Evolutionary conservation across 1,284 basidiomycete genomes (phyloP).

Genomic region (Pseudozyma tsukubaensis): DNA sequence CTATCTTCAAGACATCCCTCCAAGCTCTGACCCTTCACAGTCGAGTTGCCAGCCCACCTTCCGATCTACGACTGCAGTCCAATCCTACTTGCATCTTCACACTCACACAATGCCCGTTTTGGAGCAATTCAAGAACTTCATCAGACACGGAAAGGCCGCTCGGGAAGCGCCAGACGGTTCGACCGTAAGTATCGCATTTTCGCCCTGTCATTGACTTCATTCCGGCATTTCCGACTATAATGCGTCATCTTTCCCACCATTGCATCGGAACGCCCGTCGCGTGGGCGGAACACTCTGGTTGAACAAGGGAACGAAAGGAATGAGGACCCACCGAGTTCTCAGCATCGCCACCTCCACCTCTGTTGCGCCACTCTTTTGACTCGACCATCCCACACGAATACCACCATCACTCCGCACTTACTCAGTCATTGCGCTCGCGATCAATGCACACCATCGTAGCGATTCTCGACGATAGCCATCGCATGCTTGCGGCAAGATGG

Average conservation of each 20-base stretch:
- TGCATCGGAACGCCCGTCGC: too few species aligned
- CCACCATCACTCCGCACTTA: background rate
- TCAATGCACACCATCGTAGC: background rate
- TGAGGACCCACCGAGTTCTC: too few species aligned
- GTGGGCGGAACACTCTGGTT: too few species aligned
- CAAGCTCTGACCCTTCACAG: background rate
- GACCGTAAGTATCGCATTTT: constrained; percentile 9
- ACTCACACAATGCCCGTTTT: constrained; percentile 52
- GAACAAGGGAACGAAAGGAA: too few species aligned
- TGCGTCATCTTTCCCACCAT: too few species aligned
- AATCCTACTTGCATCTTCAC: background rate
- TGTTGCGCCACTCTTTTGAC: too few species aligned
- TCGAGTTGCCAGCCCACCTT: background rate
- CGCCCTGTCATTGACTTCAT: constrained; percentile 4
- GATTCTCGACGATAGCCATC: background rate
- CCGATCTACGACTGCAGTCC: background rate
- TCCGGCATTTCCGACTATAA: too few species aligned
- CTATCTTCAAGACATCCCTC: background rate
- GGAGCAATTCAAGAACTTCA: constrained; percentile 63
- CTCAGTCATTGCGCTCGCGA: background rate
- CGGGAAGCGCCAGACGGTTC: constrained; percentile 39
- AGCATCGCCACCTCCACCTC: too few species aligned
- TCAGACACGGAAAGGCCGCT: constrained; percentile 64
- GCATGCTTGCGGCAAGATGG: background rate
- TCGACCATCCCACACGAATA: too few species aligned